Evolutionary conservation across 805 yeast genomes (phyloP).

Genomic region (Cyberlindnera saturnus): DNA sequence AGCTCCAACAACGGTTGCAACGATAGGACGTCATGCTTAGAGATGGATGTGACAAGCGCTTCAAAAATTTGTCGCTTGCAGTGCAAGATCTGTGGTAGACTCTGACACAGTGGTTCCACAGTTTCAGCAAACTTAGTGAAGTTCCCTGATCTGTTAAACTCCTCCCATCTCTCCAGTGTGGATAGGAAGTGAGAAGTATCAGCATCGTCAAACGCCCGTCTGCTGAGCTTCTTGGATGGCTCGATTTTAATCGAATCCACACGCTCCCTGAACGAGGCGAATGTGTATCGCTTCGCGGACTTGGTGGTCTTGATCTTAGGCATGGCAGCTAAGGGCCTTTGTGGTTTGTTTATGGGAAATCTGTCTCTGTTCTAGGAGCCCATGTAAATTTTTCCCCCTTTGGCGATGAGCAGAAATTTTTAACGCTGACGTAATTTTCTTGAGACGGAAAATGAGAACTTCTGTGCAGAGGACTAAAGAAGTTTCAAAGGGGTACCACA

Average conservation of each 20-base stretch:
- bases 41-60: slow-evolving; percentile 40
- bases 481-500: too few species aligned
- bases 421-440: too few species aligned
- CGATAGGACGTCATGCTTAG: slow-evolving; percentile 58
- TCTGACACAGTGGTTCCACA: slow-evolving; percentile 49
- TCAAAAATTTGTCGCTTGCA: slow-evolving; percentile 61
- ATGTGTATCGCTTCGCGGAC: slow-evolving; percentile 48
- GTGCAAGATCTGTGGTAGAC: slow-evolving; percentile 75
- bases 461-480: too few species aligned
- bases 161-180: slow-evolving; percentile 81
- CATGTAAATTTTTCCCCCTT: too few species aligned
- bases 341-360: not conserved
- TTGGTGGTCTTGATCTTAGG: slow-evolving; percentile 36
- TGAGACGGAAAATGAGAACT: too few species aligned
- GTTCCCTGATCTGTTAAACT: slow-evolving; percentile 68
- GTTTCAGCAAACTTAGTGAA: slow-evolving; percentile 59
- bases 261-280: slow-evolving; percentile 74
- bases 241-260: slow-evolving; percentile 81
- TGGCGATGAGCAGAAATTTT: too few species aligned
- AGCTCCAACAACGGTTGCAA: slow-evolving; percentile 78
- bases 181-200: slow-evolving; percentile 76
- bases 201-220: slow-evolving; percentile 61
- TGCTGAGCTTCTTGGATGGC: slow-evolving; percentile 51
- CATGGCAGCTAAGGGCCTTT: not conserved
- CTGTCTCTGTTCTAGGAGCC: too few species aligned